Conservation (phyloP, 192 early-diverging fungal genomes). For the Umbelopsis ramanniana region DNA sequence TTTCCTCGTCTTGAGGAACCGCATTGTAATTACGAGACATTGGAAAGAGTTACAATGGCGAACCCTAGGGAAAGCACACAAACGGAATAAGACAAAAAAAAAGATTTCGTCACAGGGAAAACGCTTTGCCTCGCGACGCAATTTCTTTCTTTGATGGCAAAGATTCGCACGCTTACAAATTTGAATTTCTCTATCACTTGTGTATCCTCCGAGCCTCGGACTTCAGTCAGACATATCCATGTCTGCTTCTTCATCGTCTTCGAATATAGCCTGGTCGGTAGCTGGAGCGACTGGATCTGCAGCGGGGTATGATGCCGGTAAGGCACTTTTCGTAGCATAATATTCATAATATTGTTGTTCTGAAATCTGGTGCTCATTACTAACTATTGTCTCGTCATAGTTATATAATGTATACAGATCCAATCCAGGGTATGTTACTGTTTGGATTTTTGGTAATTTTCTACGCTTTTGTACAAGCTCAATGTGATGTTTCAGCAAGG, state of each 20-base stretch:
- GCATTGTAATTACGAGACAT: constrained; percentile 12
- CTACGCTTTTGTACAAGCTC: constrained; percentile 16
- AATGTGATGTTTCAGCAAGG: neutral
- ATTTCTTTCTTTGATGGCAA: constrained; percentile 16
- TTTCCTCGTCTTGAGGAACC: constrained; percentile 19
- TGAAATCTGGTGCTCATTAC: neutral
- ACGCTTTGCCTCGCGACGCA: constrained; percentile 13
- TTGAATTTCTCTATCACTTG: neutral
- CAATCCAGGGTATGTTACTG: constrained; percentile 21
- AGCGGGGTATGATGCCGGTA: neutral
- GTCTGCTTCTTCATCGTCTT: constrained; percentile 6
- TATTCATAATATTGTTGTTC: too few relatives aligned
- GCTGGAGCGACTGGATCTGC: neutral
- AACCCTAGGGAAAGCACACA: neutral
- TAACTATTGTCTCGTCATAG: neutral
- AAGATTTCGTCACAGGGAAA: constrained; percentile 10
- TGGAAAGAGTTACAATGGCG: neutral
- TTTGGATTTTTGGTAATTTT: constrained; percentile 17
- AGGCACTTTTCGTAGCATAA: too few relatives aligned
- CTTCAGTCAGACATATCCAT: constrained; percentile 23
- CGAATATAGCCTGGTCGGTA: neutral
- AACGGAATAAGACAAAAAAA: neutral
- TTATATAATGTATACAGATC: neutral
- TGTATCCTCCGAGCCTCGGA: constrained; percentile 21
- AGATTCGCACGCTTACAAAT: constrained; percentile 22